Base-by-base conservation (phyloP, 257 asterid species). In the Salvia rosmarinus region DNA sequence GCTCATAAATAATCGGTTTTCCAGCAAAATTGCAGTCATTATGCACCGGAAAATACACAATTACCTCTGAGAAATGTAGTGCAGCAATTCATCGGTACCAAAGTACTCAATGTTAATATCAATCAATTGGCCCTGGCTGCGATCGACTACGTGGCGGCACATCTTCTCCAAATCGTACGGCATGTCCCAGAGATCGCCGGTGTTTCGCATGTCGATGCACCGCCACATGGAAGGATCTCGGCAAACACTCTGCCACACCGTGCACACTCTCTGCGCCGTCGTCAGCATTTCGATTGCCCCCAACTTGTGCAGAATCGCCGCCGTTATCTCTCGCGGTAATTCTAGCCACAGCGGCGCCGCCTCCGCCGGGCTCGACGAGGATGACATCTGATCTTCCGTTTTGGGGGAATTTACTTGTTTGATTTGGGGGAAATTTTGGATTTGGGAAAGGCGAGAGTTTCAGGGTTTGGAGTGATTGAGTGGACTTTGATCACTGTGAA, bases 221-320 rank as follows among this genome's bases (percentile, higher is more conserved):
- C 73, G 77, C 89, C 89, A 84, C 83, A 82, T 83, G 57, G 86
- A 50, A 11, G 85, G 78, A 11, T 85, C 85, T 57, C 51, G 71
- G 78, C 89, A 83, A 58, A 85, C 80, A 57, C 78, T 73, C 30
- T 75, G 73, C 94, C 94, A 87, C 4, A 77, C 46, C 3, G 68
- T 67, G 55, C 94, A 85, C 25, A 85, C 95, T 20, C 13, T 64
- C 56, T 70, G 71, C 3, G 85, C 90, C 9, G 62, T 82, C 65
- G 52, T 62, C 63, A 87, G 81, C 7, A 87, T 77, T 64, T 78
- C 86, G 21, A 77, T 42, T 14, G 80, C 49, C 19, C 85, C 83
- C 73, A 88, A 50, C 70, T 84, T 82, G 11, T 75, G 84, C 49
- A 88, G 56, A 59, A 87, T 87, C 16, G 80, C 63, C 32, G 84